A percentile compares a stretch with the other conserved stretches of the same genome.
phyloP scores from a whole-genome alignment of 1,284 basidiomycete genomes.

The Mycosarcoma mackinlayi region DNA sequence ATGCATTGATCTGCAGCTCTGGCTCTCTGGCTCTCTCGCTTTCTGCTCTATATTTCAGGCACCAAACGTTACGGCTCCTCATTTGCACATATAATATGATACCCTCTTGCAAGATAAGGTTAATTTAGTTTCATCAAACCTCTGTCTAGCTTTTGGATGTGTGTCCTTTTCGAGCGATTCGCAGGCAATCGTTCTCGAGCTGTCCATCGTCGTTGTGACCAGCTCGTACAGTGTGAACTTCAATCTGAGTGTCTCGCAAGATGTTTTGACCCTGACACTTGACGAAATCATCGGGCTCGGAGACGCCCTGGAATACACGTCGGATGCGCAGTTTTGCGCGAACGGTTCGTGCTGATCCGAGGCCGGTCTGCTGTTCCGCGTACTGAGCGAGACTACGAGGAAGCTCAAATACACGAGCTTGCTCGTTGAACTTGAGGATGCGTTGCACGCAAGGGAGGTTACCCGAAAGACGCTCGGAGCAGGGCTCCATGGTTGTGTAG shows the following conservation, averaged over 20 bases:
- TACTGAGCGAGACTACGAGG: conserved; percentile 6
- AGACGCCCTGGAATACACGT: conserved; percentile 87
- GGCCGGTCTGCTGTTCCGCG: not conserved
- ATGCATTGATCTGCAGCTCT: conserved; percentile 24
- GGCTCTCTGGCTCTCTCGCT: not conserved
- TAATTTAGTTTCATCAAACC: not conserved
- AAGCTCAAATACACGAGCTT: conserved; percentile 13
- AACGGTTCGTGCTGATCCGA: not conserved
- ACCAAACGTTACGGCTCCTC: too few species aligned
- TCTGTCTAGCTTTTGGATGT: conserved; percentile 6
- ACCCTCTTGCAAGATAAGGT: conserved; percentile 3
- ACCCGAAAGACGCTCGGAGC: conserved; percentile 88
- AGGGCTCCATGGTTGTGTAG: conserved; percentile 98
- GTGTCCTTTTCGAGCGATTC: conserved; percentile 56
- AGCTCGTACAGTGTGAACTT: conserved; percentile 76
- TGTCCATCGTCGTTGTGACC: conserved; percentile 8
- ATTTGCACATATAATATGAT: conserved; percentile 25
- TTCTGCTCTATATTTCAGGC: too few species aligned
- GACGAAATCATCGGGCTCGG: conserved; percentile 95
- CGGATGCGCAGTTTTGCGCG: conserved; percentile 71
- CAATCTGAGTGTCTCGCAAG: conserved; percentile 79
- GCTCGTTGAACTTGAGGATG: conserved; percentile 73
- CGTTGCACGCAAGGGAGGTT: conserved; percentile 87
- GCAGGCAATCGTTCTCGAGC: conserved; percentile 55
- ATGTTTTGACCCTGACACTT: conserved; percentile 86